Conservation (phyloP, 148 eudicot genomes). For the Fagopyrum tataricum region DNA sequence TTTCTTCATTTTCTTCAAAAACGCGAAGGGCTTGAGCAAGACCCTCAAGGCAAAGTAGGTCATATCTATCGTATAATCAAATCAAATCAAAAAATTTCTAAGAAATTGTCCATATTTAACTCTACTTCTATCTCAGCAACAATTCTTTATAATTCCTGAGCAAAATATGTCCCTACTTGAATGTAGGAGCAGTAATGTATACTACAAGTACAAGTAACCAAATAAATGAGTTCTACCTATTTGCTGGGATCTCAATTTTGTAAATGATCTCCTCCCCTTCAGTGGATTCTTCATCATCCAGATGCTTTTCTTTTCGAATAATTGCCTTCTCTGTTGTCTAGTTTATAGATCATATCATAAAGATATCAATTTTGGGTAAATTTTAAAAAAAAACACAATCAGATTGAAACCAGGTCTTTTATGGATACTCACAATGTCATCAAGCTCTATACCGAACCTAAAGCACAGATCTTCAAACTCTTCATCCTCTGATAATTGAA, state of each 20-base stretch:
- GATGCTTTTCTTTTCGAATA: slow-evolving; percentile 77
- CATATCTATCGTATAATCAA: slow-evolving; percentile 46
- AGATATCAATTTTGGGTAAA: background rate
- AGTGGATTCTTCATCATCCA: slow-evolving; percentile 44
- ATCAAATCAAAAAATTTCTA: background rate
- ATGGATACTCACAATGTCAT: slow-evolving; percentile 60
- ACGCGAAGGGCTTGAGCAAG: slow-evolving; percentile 72
- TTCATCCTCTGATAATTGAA: slow-evolving; percentile 33
- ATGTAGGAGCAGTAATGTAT: background rate
- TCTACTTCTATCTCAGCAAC: background rate
- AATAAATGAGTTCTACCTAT: slow-evolving; percentile 44
- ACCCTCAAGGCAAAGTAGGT: slow-evolving; percentile 96
- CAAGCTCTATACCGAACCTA: slow-evolving; percentile 92
- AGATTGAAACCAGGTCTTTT: background rate
- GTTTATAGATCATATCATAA: slow-evolving; percentile 1
- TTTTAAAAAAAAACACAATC: background rate
- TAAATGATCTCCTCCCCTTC: slow-evolving; percentile 82
- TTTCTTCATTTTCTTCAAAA: slow-evolving; percentile 57
- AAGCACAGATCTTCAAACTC: slow-evolving; percentile 83
- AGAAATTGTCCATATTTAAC: background rate
- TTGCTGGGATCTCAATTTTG: slow-evolving; percentile 93
- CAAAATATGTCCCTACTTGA: background rate
- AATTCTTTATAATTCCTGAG: background rate
- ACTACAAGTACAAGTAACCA: background rate
- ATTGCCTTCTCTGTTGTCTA: slow-evolving; percentile 96